A percentile compares a stretch with the other conserved stretches of the same genome.
These are phyloP conservation scores for Lantana camara DNA, from an alignment of 257 asterid species.

Conservation along the genomic window DNA sequence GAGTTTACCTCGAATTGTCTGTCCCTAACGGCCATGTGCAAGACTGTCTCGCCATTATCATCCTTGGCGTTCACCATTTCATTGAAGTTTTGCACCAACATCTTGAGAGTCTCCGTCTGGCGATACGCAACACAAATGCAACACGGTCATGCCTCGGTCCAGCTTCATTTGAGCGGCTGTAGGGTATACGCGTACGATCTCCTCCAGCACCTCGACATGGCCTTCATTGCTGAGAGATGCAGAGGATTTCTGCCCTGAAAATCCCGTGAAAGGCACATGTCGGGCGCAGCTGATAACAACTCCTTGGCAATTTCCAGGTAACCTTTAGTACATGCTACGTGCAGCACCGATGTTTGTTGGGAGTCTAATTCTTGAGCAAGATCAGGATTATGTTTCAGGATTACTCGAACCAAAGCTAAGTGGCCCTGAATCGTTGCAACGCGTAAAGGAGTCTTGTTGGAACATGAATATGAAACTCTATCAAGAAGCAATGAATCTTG, in stretches of 20 bases:
- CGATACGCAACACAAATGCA: slow-evolving; percentile 50
- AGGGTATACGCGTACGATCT: slow-evolving; percentile 26
- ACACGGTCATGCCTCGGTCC: slow-evolving; percentile 30
- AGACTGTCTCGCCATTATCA: slow-evolving; percentile 44
- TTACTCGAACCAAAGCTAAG: slow-evolving; percentile 28
- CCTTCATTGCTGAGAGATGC: slow-evolving; percentile 58
- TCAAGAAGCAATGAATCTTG: too few species aligned
- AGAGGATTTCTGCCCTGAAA: slow-evolving; percentile 55
- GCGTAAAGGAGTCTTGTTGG: slow-evolving; percentile 50
- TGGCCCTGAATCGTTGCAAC: slow-evolving; percentile 42
- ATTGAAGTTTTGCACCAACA: too few species aligned
- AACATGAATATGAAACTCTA: too few species aligned
- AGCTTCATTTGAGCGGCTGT: too few species aligned
- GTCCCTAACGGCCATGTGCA: slow-evolving; percentile 39
- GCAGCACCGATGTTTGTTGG: too few species aligned
- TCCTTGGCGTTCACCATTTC: too few species aligned
- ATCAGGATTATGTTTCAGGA: too few species aligned
- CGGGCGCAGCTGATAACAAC: too few species aligned
- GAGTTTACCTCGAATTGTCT: slow-evolving; percentile 43
- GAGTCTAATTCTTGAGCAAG: too few species aligned
- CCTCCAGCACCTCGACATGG: slow-evolving; percentile 26
- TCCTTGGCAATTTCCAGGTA: too few species aligned
- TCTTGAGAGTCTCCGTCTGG: slow-evolving; percentile 37
- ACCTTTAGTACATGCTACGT: too few species aligned
- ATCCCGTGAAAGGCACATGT: slow-evolving; percentile 43